These are phyloP conservation scores for Arthroderma uncinatum DNA, from an alignment of 2,329 filamentous ascomycete genomes.

Conservation along the genomic window DNA sequence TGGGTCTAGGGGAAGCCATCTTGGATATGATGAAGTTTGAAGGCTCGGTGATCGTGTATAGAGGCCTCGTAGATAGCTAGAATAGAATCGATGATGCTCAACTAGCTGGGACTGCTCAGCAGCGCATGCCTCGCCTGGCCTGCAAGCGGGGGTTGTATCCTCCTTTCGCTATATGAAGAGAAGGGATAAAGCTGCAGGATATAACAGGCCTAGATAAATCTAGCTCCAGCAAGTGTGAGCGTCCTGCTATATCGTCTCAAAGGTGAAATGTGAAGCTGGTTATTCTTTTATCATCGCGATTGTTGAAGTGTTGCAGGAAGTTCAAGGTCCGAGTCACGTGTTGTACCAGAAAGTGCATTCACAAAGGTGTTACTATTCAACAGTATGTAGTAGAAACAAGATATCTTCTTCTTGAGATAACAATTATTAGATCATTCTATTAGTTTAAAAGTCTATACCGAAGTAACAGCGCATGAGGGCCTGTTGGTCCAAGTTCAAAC, in stretches of 20 bases:
- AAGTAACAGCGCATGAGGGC: not conserved
- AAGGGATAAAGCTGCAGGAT: not conserved
- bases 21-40: not conserved
- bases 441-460: not conserved
- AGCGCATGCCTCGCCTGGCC: not conserved
- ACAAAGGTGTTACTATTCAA: too few relatives aligned
- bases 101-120: not conserved
- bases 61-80: not conserved
- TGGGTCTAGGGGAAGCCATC: conserved; percentile 13
- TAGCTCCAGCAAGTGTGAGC: not conserved
- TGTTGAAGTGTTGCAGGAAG: not conserved
- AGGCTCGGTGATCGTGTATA: not conserved
- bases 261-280: not conserved
- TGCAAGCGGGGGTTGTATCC: not conserved
- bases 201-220: not conserved
- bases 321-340: not conserved
- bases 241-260: not conserved
- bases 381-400: too few relatives aligned
- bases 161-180: not conserved
- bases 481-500: not conserved
- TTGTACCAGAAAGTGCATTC: too few relatives aligned
- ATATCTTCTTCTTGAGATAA: too few relatives aligned
- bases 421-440: not conserved
- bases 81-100: not conserved
- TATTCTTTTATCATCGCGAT: not conserved